Evolutionary conservation across 2,329 filamentous ascomycete species (phyloP).

Genomic region (Phialocephala subalpina): DNA sequence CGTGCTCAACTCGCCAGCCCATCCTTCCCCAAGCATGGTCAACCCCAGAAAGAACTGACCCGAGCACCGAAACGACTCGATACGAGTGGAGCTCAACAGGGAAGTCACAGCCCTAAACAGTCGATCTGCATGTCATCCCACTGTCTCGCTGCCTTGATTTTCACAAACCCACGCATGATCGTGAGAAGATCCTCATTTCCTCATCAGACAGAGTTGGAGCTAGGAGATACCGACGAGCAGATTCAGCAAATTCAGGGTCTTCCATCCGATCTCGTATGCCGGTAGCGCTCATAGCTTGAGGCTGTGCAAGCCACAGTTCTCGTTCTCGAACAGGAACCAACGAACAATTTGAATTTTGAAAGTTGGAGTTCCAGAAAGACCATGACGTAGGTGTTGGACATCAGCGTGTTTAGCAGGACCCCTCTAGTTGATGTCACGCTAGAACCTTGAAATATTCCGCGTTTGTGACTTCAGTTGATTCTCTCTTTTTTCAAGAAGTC

Average conservation of each 20-base stretch:
- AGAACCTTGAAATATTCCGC: not conserved
- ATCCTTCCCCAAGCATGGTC: not conserved
- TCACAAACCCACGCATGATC: not conserved
- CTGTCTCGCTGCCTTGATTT: slow-evolving; percentile 13
- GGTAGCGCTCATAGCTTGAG: slow-evolving; percentile 9
- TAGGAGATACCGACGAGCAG: not conserved
- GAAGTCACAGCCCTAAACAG: not conserved
- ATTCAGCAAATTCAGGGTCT: not conserved
- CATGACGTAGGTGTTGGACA: not conserved
- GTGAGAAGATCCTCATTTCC: slow-evolving; percentile 1
- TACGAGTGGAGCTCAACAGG: not conserved
- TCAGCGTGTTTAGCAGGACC: not conserved
- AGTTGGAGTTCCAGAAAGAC: not conserved
- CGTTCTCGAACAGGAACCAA: not conserved
- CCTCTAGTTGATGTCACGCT: not conserved
- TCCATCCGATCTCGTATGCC: slow-evolving; percentile 1
- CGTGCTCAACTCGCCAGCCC: not conserved
- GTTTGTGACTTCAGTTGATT: not conserved
- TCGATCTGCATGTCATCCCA: not conserved
- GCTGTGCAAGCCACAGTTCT: slow-evolving; percentile 13
- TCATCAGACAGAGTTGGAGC: not conserved
- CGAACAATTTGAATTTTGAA: not conserved
- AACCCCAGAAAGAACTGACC: not conserved
- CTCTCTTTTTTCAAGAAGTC: not conserved
- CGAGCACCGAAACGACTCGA: not conserved